These are phyloP conservation scores for Xylaria sp. DNA, from an alignment of 2,329 filamentous ascomycete species.

Conservation along the genomic window DNA sequence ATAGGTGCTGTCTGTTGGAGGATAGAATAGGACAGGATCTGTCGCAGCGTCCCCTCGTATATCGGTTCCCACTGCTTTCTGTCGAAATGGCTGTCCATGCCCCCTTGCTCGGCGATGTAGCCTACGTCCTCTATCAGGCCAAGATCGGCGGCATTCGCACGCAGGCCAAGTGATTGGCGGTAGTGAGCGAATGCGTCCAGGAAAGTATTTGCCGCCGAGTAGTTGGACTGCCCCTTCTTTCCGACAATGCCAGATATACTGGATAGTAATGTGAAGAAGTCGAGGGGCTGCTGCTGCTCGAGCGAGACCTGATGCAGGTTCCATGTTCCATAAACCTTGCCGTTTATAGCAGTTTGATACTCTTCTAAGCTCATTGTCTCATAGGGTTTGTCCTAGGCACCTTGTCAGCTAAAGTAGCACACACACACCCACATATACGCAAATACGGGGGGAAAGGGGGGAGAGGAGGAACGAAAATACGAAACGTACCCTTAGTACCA, in stretches of 20 bases:
- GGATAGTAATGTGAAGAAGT: constrained; percentile 47
- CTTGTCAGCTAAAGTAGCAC: too few relatives aligned
- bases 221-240: constrained; percentile 47
- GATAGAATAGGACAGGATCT: not conserved
- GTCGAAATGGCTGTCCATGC: not conserved
- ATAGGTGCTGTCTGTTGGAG: not conserved
- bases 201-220: constrained; percentile 49
- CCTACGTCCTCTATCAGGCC: constrained; percentile 45
- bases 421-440: too few relatives aligned
- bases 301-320: not conserved
- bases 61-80: not conserved
- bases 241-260: constrained; percentile 45
- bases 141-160: constrained; percentile 47
- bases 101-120: not conserved
- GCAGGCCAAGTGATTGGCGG: constrained; percentile 41
- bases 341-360: not conserved
- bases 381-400: constrained; percentile 33
- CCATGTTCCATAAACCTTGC: not conserved
- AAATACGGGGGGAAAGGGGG: too few relatives aligned
- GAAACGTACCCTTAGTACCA: too few relatives aligned
- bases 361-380: constrained; percentile 40
- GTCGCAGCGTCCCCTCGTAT: not conserved
- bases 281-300: not conserved
- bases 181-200: constrained; percentile 47
- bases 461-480: too few relatives aligned